A percentile compares a stretch with the other conserved stretches of the same genome.
phyloP scores from a whole-genome alignment of 257 asterid genomes.

The Solanum sitiens region DNA sequence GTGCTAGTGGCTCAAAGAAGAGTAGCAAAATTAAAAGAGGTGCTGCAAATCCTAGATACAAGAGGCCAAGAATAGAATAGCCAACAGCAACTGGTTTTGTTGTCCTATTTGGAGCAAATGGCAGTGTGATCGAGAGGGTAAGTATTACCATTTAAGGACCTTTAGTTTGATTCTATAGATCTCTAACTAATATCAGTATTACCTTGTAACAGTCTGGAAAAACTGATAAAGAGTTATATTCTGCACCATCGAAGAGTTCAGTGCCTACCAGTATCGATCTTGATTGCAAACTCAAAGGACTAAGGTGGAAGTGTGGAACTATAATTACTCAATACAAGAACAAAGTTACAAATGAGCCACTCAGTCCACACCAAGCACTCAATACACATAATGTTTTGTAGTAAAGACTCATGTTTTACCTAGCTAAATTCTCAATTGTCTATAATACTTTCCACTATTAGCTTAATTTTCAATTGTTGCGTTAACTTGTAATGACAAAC shows the following conservation, averaged over 20 bases:
- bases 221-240: not conserved
- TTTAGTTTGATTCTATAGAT: not conserved
- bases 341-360: not conserved
- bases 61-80: not conserved
- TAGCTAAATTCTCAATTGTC: not conserved
- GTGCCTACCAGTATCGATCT: not conserved
- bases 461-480: no score
- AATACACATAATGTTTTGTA: not conserved
- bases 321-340: not conserved
- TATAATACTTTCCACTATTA: not conserved
- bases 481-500: no score
- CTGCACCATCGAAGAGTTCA: not conserved
- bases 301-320: not conserved
- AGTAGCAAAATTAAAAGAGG: not conserved
- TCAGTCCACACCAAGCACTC: not conserved
- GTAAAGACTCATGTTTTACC: not conserved
- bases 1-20: not conserved
- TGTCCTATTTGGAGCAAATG: not conserved
- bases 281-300: not conserved
- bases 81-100: not conserved
- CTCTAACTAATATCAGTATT: not conserved
- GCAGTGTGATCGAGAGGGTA: not conserved
- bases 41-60: not conserved
- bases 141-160: not conserved
- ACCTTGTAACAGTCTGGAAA: not conserved